Evolutionary conservation across 1,284 basidiomycete species (phyloP), one percentile per base, ranked within the genome.

Genomic region (Apiotrichum porosum): DNA sequence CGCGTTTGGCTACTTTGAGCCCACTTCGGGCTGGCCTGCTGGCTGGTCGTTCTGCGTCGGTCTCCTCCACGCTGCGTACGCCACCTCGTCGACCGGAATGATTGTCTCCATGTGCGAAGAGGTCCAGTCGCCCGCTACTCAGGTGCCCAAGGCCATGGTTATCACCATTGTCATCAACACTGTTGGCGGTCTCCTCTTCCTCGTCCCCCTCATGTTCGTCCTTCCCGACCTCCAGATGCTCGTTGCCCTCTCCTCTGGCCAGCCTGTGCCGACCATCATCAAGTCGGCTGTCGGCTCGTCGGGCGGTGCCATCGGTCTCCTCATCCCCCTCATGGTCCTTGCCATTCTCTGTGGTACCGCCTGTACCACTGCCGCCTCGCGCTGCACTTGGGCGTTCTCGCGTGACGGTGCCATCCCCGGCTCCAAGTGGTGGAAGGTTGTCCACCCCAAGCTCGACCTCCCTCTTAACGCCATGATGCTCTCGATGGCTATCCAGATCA

Each of bases 341-440:
- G 73, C 71, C 34, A 67, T 76, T 18, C 70, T 68, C 10, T 63
- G 74, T 64, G 46, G 74, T 57, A 42, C 71, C 56, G 49, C 74
- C 58, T 48, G 70, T 67, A 54, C 65, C 56, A 48, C 75, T 41
- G 65, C 63, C 12, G 51, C 65, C 14, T 68, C 61, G 15, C 57
- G 65, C 37, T 65, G 63, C 52, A 57, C 63, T 35, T 68, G 65
- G 65, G 63, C 63, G 51, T 76, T 76, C 55, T 60, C 73, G 21
- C 67, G 75, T 37, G 75, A 76, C 49, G 74, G 73, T 28, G 75
- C 68, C 49, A 68, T 76, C 34, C 73, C 74, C 15, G 69, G 72
- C 34, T 62, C 63, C 52, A 58, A 58, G 35, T 55, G 63, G 51
- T 71, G 71, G 64, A 57, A 61, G 39, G 54, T 59, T 39, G 71